Base-by-base conservation (phyloP, 148 eudicot genomes). In the Dysphania ambrosioides region DNA sequence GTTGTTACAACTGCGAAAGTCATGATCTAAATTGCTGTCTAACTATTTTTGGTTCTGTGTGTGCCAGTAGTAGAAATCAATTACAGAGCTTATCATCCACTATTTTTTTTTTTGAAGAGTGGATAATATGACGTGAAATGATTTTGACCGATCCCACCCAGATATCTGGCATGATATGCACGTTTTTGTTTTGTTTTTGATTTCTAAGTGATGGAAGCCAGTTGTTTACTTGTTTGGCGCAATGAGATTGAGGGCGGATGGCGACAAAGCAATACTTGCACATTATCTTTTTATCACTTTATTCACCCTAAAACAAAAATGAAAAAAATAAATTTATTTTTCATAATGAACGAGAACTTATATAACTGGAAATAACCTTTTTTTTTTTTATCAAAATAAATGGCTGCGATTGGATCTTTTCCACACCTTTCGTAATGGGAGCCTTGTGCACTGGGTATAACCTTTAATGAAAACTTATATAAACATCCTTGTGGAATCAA, bases 21-120 rank as follows among this genome's bases (percentile, higher is more conserved):
- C 51, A 19, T 77, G 34, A 34, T 77, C 26, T 30, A 18, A 59
- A 42, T 60, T 11, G 30, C 42, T 27, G 5, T 44, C 73, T 68
- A 29, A 29, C 10, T 58, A 5, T 21, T 6, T 21, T 56, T 31
- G 66, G 66, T 16, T 13, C 41, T 6, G 2, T 61, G 6, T 11
- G 16, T 10, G 0, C 13, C 9, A 18, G 67, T 63, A 34, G 67
- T 34, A 35, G 8, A 31, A 18, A 36, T 2, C 44, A 8, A 2
- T n/a, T 36, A 6, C 53, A 35, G 68, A 40, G 47, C 70, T 23
- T 15, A 42, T 10, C 32, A 41, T 26, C 21, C 51, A 24, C 32
- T 6, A 2, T 41, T 41, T 5, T 67, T 67, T 38, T 41, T 5
- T 67, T 67, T 38, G 12, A 19, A 16, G 2, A 67, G 71, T 67